Percentiles rank a stretch among this genome's conserved stretches.
phyloP scores from a whole-genome alignment of 805 yeast species.

The Cyberlindnera sargentensis region DNA sequence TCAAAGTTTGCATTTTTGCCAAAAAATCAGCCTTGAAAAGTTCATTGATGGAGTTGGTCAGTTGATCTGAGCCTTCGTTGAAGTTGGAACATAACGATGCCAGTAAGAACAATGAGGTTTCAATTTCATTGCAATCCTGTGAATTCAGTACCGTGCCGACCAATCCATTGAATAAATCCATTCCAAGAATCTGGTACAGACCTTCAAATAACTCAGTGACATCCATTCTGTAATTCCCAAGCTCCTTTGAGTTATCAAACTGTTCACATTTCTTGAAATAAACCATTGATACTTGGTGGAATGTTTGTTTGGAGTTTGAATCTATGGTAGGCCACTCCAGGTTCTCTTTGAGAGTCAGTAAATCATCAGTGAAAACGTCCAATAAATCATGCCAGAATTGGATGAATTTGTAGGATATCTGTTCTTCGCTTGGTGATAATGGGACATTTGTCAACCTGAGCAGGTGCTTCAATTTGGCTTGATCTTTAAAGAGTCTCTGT shows the following conservation, averaged over 20 bases:
- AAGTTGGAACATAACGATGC: constrained; percentile 50
- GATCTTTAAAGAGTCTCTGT: constrained; percentile 27
- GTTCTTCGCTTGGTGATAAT: constrained; percentile 57
- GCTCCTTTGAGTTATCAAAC: constrained; percentile 33
- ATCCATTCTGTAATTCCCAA: constrained; percentile 61
- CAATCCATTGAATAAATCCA: constrained; percentile 40
- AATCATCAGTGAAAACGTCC: constrained; percentile 47
- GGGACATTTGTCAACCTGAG: constrained; percentile 49
- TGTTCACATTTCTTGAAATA: constrained; percentile 42
- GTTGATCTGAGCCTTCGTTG: constrained; percentile 17
- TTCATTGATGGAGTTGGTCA: constrained; percentile 16
- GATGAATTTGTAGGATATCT: constrained; percentile 45
- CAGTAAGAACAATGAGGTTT: constrained; percentile 54
- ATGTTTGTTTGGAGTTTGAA: constrained; percentile 31
- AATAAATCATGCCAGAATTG: constrained; percentile 66
- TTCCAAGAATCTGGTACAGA: constrained; percentile 58
- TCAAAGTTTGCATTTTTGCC: constrained; percentile 7
- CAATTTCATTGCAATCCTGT: constrained; percentile 36
- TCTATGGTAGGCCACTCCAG: constrained; percentile 27
- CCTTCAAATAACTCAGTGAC: constrained; percentile 73
- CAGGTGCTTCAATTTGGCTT: constrained; percentile 39
- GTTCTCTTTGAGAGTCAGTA: constrained; percentile 27
- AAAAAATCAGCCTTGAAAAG: constrained; percentile 28
- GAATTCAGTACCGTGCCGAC: constrained; percentile 27
- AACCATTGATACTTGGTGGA: constrained; percentile 46